Evolutionary conservation across 2,329 filamentous ascomycete species (phyloP).

Genomic region (Colletotrichum zoysiae): DNA sequence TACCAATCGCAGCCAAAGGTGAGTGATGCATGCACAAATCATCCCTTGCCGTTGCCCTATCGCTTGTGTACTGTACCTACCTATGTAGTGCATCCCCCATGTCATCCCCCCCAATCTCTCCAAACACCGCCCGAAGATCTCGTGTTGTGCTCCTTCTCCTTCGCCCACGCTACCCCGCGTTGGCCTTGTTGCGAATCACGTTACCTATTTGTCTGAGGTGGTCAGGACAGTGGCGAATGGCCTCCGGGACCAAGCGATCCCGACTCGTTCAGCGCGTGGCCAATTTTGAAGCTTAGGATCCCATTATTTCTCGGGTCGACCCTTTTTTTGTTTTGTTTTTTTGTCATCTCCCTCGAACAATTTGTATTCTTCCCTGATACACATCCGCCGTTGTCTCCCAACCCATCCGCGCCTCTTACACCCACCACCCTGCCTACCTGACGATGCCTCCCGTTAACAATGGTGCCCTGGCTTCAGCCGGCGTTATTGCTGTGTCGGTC

Average conservation of each 20-base stretch:
- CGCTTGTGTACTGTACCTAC: constrained; percentile 19
- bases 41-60: constrained; percentile 32
- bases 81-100: not conserved
- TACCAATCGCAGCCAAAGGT: constrained; percentile 42
- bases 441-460: constrained; percentile 68
- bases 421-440: constrained; percentile 14
- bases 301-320: not conserved
- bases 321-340: not conserved
- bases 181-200: constrained; percentile 36
- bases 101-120: constrained; percentile 11
- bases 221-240: constrained; percentile 41
- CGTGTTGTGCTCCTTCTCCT: constrained; percentile 12
- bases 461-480: constrained; percentile 66
- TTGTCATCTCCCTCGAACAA: not conserved
- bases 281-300: constrained; percentile 31
- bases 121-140: constrained; percentile 38
- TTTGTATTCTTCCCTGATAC: constrained; percentile 1
- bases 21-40: constrained; percentile 20
- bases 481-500: constrained; percentile 69
- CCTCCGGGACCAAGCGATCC: constrained; percentile 37
- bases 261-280: constrained; percentile 25
- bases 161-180: constrained; percentile 36
- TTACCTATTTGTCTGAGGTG: constrained; percentile 39
- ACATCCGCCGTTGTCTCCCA: constrained; percentile 10
- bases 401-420: constrained; percentile 16